phyloP scores from a whole-genome alignment of 75 land plant species.

The Chamaecyparis obtusa region DNA sequence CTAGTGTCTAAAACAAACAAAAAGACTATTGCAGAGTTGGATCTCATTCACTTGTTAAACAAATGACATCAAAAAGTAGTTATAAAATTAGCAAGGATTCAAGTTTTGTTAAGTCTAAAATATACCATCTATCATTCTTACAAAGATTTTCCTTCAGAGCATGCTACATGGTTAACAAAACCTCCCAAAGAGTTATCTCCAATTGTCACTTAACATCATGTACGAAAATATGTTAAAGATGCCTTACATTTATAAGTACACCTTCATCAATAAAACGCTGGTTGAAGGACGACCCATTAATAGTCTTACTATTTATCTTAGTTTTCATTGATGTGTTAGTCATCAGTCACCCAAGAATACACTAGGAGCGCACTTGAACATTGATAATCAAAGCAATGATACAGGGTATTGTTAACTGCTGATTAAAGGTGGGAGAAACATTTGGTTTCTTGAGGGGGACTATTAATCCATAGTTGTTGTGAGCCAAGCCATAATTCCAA shows the following conservation, averaged over 20 bases:
- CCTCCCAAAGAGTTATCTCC: not conserved
- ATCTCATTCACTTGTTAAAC: too few species aligned
- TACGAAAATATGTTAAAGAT: not conserved
- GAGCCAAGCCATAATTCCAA: too few species aligned
- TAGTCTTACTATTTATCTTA: not conserved
- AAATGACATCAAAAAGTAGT: not conserved
- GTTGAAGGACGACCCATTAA: not conserved
- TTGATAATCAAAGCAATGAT: not conserved
- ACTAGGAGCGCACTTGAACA: not conserved
- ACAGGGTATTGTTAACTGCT: not conserved
- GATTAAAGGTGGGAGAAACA: not conserved
- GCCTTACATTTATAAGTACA: not conserved
- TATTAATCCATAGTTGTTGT: not conserved
- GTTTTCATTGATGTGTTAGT: not conserved
- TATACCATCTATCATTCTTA: not conserved
- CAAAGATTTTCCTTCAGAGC: not conserved
- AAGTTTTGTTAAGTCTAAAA: not conserved
- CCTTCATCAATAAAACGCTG: not conserved
- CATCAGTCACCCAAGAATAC: not conserved
- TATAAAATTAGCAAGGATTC: not conserved
- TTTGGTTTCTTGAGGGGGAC: not conserved
- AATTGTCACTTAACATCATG: not conserved
- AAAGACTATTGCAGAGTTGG: not conserved
- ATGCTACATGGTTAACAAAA: not conserved
- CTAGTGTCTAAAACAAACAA: not conserved